Evolutionary conservation across 768 basidiomycete genomes (phyloP), one percentile per base, ranked within the genome.

Genomic region (Auricularia sp.): DNA sequence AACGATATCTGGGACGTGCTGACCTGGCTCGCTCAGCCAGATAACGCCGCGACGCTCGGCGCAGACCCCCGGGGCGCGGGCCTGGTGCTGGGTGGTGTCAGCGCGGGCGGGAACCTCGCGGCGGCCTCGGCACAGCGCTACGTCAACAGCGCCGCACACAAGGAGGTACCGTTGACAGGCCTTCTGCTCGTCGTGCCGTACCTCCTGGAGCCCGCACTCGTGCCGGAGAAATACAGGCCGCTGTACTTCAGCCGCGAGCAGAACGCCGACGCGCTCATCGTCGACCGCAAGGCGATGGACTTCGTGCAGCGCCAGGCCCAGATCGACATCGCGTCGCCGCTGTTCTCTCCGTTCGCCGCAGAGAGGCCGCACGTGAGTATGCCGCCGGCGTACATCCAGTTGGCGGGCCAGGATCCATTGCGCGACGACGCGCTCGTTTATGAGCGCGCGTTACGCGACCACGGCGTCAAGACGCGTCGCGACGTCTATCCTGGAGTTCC

Each of bases 381-480:
- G 6, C 66, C 73, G 0, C 69, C 69, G 3, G 63, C 67, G 29
- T 73, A 68, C 62, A 64, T 74, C 16, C 73, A 73, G 43, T 65
- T 70, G 14, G 47, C 61, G 56, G 72, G 71, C 2, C 39, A 65
- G 14, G 73, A 75, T 62, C 68, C 70, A 3, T 44, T 73, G 35
- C 67, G 73, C 29, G 74, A 75, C 59, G 74, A 75, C 39, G 73
- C 66, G 2, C 35, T 71, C 11, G 60, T 72, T 3, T 74, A 73
- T 61, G 73, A 68, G 42, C 65, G 67, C 51, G 36, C 68, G 3
- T 64, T 74, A 10, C 64, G 68, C 7, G 70, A 73, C 42, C 64
- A 64, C 6, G 68, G 71, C 0, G 71, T 72, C 1, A 29, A 64
- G 36, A 70, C 69, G 11, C 71, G 66, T 51, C 33, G 72, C 34